Evolutionary conservation across 495 filamentous ascomycete genomes (phyloP).

Genomic region (Penicillium chermesinum): DNA sequence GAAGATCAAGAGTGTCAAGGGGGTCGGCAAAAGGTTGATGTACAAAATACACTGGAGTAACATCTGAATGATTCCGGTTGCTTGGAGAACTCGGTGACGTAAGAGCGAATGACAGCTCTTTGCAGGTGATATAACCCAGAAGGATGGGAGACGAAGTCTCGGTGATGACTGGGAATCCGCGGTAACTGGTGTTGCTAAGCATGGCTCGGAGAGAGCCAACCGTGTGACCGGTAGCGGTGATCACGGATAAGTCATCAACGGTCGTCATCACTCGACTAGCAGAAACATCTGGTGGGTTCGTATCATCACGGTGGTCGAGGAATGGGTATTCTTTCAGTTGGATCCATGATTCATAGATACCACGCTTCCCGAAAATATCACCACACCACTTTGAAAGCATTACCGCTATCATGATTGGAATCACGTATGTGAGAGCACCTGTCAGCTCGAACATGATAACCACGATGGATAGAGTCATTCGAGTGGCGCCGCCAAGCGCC

Average conservation of each 20-base stretch:
- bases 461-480: conserved; percentile 95
- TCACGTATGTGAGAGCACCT: conserved; percentile 90
- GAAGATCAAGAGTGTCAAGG: conserved; percentile 71
- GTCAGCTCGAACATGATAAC: conserved; percentile 99
- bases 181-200: conserved; percentile 67
- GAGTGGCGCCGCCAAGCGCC: conserved; percentile 89
- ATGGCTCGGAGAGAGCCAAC: conserved; percentile 66
- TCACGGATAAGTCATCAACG: conserved; percentile 81
- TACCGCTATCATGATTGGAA: conserved; percentile 99
- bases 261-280: conserved; percentile 85
- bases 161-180: conserved; percentile 88
- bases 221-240: conserved; percentile 81
- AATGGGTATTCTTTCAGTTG: conserved; percentile 94
- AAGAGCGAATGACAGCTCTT: conserved; percentile 79
- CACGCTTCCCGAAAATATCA: conserved; percentile 87
- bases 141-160: conserved; percentile 64
- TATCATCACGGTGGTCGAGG: conserved; percentile 87
- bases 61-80: conserved; percentile 54
- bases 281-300: conserved; percentile 73
- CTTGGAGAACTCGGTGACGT: conserved; percentile 36
- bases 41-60: conserved; percentile 77
- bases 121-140: conserved; percentile 89
- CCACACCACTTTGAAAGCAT: conserved; percentile 99
- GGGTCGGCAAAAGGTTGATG: conserved; percentile 80
- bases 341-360: conserved; percentile 98